Percentiles rank a stretch among this genome's conserved stretches.
These are phyloP conservation scores for Ganoderma resinaceum DNA, from an alignment of 1,284 basidiomycete species.

Conservation along the genomic window DNA sequence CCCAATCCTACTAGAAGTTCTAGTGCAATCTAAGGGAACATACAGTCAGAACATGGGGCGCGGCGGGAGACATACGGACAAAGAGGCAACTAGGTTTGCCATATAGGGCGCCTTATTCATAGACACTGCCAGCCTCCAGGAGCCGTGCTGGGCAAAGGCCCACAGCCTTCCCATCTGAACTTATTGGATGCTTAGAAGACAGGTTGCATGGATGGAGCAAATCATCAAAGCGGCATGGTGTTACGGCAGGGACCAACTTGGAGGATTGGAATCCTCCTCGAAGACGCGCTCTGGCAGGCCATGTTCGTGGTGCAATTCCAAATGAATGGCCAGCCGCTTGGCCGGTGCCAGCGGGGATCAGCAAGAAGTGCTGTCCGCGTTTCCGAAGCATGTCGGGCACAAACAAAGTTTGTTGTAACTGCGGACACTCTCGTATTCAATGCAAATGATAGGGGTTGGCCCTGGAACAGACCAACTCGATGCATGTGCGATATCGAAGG, in stretches of 20 bases:
- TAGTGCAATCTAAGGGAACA: background rate
- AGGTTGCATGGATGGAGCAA: slow-evolving; percentile 7
- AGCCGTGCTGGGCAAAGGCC: background rate
- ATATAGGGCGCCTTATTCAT: background rate
- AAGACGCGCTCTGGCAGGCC: slow-evolving; percentile 8
- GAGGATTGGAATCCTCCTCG: slow-evolving; percentile 1
- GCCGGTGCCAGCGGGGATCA: background rate
- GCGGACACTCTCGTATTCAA: background rate
- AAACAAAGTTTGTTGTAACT: slow-evolving; percentile 3
- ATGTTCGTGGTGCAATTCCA: background rate
- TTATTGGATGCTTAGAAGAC: slow-evolving; percentile 10
- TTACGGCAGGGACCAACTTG: slow-evolving; percentile 16
- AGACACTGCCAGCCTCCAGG: slow-evolving; percentile 2
- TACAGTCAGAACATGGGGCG: background rate
- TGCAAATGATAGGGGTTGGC: background rate
- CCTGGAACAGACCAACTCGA: background rate
- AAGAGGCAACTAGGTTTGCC: slow-evolving; percentile 3
- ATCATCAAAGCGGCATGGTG: background rate
- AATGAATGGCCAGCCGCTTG: background rate
- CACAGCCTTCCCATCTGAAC: slow-evolving; percentile 12
- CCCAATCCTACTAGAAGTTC: background rate
- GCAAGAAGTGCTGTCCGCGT: background rate
- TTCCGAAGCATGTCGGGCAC: background rate
- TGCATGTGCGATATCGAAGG: background rate
- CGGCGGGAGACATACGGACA: background rate